Percentiles rank a stretch among this genome's conserved stretches.
Evolutionary conservation across 495 filamentous ascomycete genomes (phyloP).

Genomic region (Umbilicaria muhlenbergii): DNA sequence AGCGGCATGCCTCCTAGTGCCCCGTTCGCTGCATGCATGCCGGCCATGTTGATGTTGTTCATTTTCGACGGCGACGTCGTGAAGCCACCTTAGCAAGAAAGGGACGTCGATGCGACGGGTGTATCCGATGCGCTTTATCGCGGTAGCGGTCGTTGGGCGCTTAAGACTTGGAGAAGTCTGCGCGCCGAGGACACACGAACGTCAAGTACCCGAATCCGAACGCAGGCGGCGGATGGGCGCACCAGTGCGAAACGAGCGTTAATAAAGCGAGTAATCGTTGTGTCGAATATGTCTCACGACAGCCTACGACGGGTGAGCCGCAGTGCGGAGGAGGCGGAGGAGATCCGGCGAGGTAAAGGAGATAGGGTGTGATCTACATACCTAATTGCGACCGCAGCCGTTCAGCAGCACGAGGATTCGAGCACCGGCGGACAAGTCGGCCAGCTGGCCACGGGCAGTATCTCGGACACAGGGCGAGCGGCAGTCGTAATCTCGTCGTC

Average conservation of each 20-base stretch:
- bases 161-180: conserved; percentile 19
- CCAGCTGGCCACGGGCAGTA: too few relatives aligned
- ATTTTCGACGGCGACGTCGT: conserved; percentile 28
- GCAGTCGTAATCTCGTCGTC: too few relatives aligned
- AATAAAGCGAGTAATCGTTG: not conserved
- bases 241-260: too few relatives aligned
- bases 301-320: conserved; percentile 14
- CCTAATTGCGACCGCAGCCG: too few relatives aligned
- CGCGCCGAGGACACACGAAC: conserved; percentile 12
- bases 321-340: conserved; percentile 8
- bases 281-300: conserved; percentile 1
- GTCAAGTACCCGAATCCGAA: not conserved
- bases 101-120: not conserved
- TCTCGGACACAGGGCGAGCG: too few relatives aligned
- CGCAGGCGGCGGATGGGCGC: not conserved
- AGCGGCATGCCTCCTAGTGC: conserved; percentile 51
- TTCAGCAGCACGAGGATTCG: too few relatives aligned
- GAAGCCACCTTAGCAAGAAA: conserved; percentile 3
- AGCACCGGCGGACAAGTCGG: too few relatives aligned
- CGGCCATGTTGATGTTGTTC: conserved; percentile 58
- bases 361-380: too few relatives aligned
- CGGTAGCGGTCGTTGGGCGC: conserved; percentile 26
- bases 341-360: conserved; percentile 1
- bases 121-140: conserved; percentile 10
- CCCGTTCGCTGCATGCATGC: conserved; percentile 49